phyloP scores from a whole-genome alignment of 176 grass and related monocot species.

The Lolium perenne region DNA sequence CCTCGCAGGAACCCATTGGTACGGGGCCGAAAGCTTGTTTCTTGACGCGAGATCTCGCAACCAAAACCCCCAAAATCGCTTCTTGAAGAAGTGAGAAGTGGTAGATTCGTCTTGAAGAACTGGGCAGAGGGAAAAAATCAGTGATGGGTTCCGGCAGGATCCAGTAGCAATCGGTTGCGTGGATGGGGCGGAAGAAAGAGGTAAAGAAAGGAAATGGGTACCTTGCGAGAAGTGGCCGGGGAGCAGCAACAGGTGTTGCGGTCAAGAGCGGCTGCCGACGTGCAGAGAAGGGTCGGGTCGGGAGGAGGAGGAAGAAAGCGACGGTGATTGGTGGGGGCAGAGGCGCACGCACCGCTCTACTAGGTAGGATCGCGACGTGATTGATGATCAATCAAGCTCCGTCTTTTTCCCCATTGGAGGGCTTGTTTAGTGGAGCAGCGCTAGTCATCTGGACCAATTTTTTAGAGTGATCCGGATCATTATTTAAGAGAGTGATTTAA shows the following conservation, averaged over 20 bases:
- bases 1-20: slow-evolving; percentile 23
- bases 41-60: too few species aligned
- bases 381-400: not conserved
- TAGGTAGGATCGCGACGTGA: slow-evolving; percentile 11
- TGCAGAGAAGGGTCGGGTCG: not conserved
- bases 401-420: slow-evolving; percentile 14
- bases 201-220: not conserved
- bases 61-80: too few species aligned
- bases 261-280: not conserved
- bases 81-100: too few species aligned
- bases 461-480: not conserved
- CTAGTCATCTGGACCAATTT: not conserved
- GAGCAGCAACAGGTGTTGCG: too few species aligned
- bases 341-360: slow-evolving; percentile 5
- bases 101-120: not conserved
- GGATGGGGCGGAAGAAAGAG: not conserved
- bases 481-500: not conserved
- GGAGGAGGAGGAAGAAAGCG: not conserved
- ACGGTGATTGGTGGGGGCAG: slow-evolving; percentile 4
- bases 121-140: not conserved
- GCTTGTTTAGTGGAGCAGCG: slow-evolving; percentile 18
- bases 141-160: not conserved
- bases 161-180: not conserved
- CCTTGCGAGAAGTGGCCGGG: not conserved
- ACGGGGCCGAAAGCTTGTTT: not conserved